Base-by-base conservation (phyloP, 306 rosid genomes). In the Sophora flavescens region DNA sequence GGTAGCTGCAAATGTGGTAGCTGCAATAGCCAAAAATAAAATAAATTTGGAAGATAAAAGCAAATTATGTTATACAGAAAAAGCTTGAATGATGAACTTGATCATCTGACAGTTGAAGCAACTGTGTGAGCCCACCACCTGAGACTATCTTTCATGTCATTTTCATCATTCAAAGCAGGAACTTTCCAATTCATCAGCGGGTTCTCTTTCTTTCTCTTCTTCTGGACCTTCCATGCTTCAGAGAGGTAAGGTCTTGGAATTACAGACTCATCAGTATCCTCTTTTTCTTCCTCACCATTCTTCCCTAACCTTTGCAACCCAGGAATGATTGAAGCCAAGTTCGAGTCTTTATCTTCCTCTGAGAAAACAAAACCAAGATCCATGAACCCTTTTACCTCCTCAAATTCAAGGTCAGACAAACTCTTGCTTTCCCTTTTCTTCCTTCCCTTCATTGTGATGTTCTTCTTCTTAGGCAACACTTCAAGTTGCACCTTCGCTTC, bases 281-380 rank as follows among this genome's bases (percentile, higher is more conserved):
- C 75, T 14, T 72, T 75, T 42, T 80, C 57, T 48, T 54, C 83
- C 0, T 84, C 83, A 6, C 54, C 80, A 36, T 48, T 86, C 74
- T 81, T 89, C 39, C 95, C 93, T 39, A 92, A 75, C 70, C 92
- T 90, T 16, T 94, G 87, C 86, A 94, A 78, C n/a, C 96, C 97
- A 33, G 96, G 98, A 84, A 94, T 81, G 57, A 94, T 88, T 6
- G 91, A 84, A 78, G 83, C 95, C 97, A 92, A 89, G 75, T 63
- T 88, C 51, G 96, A 85, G 47, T 92, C 89, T 45, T 80, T 86
- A 59, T 92, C 96, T 80, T 95, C 89, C 68, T 92, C 95, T 0
- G 90, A 83, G 87, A 92, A 91, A 74, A 90, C 93, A 87, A 92
- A 92, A 30, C 97, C 98, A 62, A 94, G 72, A 86, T 94, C 97